Evolutionary conservation across 208 protist genomes (phyloP).

Genomic region (Leishmania turanica): DNA sequence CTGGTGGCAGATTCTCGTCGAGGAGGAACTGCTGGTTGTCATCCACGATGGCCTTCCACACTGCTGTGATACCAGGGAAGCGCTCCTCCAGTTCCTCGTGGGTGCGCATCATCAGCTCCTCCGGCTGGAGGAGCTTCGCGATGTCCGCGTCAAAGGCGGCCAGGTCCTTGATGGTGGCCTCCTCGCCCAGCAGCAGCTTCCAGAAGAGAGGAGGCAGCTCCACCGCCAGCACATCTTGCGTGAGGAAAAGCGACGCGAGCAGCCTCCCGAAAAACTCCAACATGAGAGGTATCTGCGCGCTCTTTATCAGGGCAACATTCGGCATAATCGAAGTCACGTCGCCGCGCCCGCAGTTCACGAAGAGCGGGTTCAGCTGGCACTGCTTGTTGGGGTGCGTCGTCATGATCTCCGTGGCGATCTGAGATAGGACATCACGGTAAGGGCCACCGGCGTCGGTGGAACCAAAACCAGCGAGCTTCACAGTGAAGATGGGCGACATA

Average conservation of each 20-base stretch:
- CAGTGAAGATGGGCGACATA: constrained; percentile 86
- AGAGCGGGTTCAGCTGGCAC: constrained; percentile 91
- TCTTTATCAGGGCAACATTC: constrained; percentile 51
- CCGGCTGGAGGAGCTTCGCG: constrained; percentile 50
- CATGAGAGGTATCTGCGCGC: constrained; percentile 82
- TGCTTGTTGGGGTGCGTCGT: constrained; percentile 74
- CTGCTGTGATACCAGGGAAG: constrained; percentile 70
- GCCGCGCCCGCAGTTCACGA: constrained; percentile 71
- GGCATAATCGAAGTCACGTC: constrained; percentile 76
- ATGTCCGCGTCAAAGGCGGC: constrained; percentile 66
- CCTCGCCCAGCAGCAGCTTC: constrained; percentile 89
- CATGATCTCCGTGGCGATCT: constrained; percentile 90
- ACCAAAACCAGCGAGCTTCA: constrained; percentile 89
- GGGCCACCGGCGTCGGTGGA: constrained; percentile 91
- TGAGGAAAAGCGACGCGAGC: constrained; percentile 93
- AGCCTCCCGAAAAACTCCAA: constrained; percentile 94
- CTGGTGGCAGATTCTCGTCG: constrained; percentile 49
- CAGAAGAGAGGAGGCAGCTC: constrained; percentile 94
- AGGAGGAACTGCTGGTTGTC: constrained; percentile 53
- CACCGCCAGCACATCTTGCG: constrained; percentile 88
- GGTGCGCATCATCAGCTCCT: constrained; percentile 62
- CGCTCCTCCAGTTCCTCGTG: constrained; percentile 83
- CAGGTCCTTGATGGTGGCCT: constrained; percentile 58
- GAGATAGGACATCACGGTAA: constrained; percentile 90
- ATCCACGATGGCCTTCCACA: constrained; percentile 44